Evolutionary conservation across 441 rosid genomes (phyloP).

Genomic region (Eutrema salsugineum): DNA sequence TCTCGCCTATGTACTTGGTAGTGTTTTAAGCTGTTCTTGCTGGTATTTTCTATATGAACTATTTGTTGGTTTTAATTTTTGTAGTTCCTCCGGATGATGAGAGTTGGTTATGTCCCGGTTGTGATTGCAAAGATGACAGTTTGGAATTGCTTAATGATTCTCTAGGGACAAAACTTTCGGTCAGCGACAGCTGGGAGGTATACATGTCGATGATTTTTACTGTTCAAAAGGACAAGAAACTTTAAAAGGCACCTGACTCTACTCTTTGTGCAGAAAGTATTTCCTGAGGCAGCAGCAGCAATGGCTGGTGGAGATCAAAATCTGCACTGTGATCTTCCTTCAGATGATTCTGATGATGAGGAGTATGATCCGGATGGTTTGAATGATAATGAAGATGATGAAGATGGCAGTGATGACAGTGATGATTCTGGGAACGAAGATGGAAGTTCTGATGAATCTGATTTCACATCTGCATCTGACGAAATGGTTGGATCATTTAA

Average conservation of each 20-base stretch:
- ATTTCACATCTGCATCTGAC: constrained; percentile 60
- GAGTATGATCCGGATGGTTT: constrained; percentile 66
- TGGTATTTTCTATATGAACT: constrained; percentile 1
- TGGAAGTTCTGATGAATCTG: constrained; percentile 67
- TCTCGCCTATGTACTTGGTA: constrained; percentile 30
- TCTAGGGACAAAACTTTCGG: constrained; percentile 61
- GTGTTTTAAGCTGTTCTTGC: constrained; percentile 19
- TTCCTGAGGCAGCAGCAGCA: constrained; percentile 77
- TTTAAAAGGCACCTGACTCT: not conserved
- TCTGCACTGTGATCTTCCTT: constrained; percentile 63
- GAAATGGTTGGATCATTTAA: constrained; percentile 40
- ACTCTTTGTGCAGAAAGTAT: constrained; percentile 61
- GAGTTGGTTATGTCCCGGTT: constrained; percentile 96
- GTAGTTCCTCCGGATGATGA: constrained; percentile 96
- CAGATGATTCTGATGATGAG: constrained; percentile 89
- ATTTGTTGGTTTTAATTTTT: constrained; percentile 17
- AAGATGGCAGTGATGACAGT: constrained; percentile 42
- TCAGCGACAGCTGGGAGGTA: constrained; percentile 91
- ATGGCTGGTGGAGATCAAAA: constrained; percentile 49
- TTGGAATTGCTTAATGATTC: constrained; percentile 68
- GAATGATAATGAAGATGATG: constrained; percentile 42
- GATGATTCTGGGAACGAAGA: constrained; percentile 45
- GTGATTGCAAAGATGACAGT: constrained; percentile 90
- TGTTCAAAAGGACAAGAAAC: constrained; percentile 1
- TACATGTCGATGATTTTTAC: constrained; percentile 12